These are phyloP conservation scores for Mycena amicta DNA, from an alignment of 768 basidiomycete species.

Conservation along the genomic window DNA sequence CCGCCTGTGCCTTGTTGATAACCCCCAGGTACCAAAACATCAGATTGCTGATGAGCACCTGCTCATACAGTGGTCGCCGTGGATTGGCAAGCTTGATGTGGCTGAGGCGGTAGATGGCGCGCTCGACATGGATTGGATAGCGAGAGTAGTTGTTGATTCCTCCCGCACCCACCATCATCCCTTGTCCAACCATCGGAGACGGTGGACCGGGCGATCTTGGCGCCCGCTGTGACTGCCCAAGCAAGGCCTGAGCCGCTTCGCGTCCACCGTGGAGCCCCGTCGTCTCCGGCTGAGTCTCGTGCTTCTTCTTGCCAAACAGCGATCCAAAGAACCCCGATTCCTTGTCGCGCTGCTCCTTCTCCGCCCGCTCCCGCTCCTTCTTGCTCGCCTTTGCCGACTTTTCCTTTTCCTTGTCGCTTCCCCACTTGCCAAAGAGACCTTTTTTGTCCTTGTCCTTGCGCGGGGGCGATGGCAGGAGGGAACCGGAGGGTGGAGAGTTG, in stretches of 20 bases:
- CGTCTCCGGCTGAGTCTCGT: slow-evolving; percentile 53
- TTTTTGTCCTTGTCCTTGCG: slow-evolving; percentile 78
- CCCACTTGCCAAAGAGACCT: slow-evolving; percentile 54
- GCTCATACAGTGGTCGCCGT: slow-evolving; percentile 93
- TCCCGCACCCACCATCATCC: slow-evolving; percentile 26
- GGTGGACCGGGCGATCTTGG: slow-evolving; percentile 62
- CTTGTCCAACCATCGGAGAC: slow-evolving; percentile 21
- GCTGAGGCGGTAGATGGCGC: slow-evolving; percentile 94
- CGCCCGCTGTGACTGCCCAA: slow-evolving; percentile 70
- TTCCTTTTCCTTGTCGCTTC: slow-evolving; percentile 48
- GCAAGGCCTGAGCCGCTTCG: slow-evolving; percentile 83
- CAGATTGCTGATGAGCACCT: slow-evolving; percentile 88
- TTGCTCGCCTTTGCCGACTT: slow-evolving; percentile 45
- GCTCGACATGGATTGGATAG: slow-evolving; percentile 98
- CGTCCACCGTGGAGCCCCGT: slow-evolving; percentile 57
- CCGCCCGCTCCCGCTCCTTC: slow-evolving; percentile 47
- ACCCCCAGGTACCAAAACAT: slow-evolving; percentile 99
- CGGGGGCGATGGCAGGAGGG: slow-evolving; percentile 36
- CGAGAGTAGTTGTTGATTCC: slow-evolving; percentile 65
- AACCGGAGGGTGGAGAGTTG: slow-evolving; percentile 34
- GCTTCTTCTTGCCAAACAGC: slow-evolving; percentile 89
- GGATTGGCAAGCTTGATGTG: slow-evolving; percentile 99
- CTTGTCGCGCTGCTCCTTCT: slow-evolving; percentile 55
- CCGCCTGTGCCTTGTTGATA: slow-evolving; percentile 84
- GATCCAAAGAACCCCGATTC: slow-evolving; percentile 91